phyloP scores from a whole-genome alignment of 83 land plant genomes.

The Picea abies region DNA sequence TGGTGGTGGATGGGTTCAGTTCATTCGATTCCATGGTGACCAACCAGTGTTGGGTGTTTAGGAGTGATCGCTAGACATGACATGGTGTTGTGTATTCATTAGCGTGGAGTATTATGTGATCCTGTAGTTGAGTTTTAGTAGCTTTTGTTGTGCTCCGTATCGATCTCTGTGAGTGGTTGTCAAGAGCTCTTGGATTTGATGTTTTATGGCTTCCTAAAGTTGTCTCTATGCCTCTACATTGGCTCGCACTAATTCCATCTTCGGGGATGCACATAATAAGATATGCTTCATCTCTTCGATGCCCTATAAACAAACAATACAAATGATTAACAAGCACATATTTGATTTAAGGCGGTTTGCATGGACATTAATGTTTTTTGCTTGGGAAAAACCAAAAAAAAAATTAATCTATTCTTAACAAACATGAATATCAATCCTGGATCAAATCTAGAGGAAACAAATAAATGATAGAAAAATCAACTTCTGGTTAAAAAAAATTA shows the following conservation, averaged over 20 bases:
- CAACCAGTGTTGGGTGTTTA: not conserved
- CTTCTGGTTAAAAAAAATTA: too few species aligned
- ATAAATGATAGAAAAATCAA: too few species aligned
- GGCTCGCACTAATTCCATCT: constrained; percentile 50
- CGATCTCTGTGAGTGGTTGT: constrained; percentile 42
- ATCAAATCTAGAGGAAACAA: too few species aligned
- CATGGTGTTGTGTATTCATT: not conserved
- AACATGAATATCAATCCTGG: too few species aligned
- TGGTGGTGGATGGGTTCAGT: constrained; percentile 24
- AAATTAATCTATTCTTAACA: too few species aligned
- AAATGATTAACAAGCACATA: too few species aligned
- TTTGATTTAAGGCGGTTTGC: too few species aligned
- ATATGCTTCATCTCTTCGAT: too few species aligned
- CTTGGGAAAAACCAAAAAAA: too few species aligned
- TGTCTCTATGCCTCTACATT: constrained; percentile 46
- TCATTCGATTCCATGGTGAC: constrained; percentile 27
- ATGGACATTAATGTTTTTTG: too few species aligned
- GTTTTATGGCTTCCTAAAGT: constrained; percentile 37
- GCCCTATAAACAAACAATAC: too few species aligned
- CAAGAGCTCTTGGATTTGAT: constrained; percentile 51
- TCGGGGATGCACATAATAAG: not conserved
- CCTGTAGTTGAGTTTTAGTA: constrained; percentile 33
- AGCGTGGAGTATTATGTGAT: not conserved
- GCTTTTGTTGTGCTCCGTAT: constrained; percentile 46
- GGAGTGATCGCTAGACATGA: constrained; percentile 19